These are phyloP conservation scores for Saturnispora mendoncae DNA, from an alignment of 805 yeast species.

Conservation along the genomic window DNA sequence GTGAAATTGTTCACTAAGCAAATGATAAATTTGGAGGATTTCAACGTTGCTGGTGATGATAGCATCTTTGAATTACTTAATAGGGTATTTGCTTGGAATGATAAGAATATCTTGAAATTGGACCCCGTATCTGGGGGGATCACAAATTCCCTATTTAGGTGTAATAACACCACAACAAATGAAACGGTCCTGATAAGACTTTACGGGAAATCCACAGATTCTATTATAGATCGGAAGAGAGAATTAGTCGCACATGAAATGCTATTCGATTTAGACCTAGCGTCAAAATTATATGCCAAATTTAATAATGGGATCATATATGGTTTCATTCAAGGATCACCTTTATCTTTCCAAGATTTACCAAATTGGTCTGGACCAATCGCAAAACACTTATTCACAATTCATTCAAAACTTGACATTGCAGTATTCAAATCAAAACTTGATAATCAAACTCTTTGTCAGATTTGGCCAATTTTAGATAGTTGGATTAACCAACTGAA, in stretches of 20 bases:
- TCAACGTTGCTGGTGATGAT: background rate
- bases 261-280: slow-evolving; percentile 49
- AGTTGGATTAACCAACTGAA: slow-evolving; percentile 58
- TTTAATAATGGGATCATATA: slow-evolving; percentile 68
- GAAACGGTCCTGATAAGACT: slow-evolving; percentile 53
- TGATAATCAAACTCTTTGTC: slow-evolving; percentile 17
- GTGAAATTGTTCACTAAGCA: too few relatives aligned
- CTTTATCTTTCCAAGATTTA: slow-evolving; percentile 49
- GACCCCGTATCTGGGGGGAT: slow-evolving; percentile 52
- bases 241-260: slow-evolving; percentile 65
- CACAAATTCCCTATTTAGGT: slow-evolving; percentile 49
- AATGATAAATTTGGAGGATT: slow-evolving; percentile 1
- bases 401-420: slow-evolving; percentile 39
- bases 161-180: slow-evolving; percentile 21
- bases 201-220: slow-evolving; percentile 64
- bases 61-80: background rate
- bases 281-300: slow-evolving; percentile 60
- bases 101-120: slow-evolving; percentile 26
- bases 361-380: slow-evolving; percentile 32
- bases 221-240: slow-evolving; percentile 64
- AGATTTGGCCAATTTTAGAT: slow-evolving; percentile 51
- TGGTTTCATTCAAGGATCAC: slow-evolving; percentile 57
- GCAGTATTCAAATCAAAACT: slow-evolving; percentile 1
- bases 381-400: slow-evolving; percentile 58
- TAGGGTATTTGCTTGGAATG: slow-evolving; percentile 16